phyloP scores from a whole-genome alignment of 2,329 filamentous ascomycete genomes.

The Conoideocrella luteorostrata region DNA sequence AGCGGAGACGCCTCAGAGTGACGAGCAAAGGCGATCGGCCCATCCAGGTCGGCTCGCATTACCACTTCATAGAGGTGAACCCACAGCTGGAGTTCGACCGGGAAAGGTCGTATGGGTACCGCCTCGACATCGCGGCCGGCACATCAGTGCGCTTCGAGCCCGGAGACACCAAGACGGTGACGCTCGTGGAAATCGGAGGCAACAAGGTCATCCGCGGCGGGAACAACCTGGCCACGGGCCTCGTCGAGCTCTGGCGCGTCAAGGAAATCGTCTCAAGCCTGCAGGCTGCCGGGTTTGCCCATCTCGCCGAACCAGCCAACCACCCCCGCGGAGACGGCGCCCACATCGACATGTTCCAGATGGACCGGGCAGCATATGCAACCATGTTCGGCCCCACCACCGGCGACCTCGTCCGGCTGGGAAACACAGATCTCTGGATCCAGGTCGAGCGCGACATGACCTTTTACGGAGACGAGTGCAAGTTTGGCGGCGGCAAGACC shows the following conservation, averaged over 20 bases:
- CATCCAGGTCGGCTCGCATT: conserved; percentile 90
- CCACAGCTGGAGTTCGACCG: conserved; percentile 86
- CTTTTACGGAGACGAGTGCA: conserved; percentile 84
- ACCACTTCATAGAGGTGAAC: conserved; percentile 95
- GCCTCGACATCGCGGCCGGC: conserved; percentile 83
- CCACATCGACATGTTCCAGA: conserved; percentile 55
- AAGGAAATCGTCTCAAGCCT: conserved; percentile 63
- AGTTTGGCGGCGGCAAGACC: conserved; percentile 92
- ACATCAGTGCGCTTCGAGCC: conserved; percentile 93
- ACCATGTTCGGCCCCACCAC: conserved; percentile 91
- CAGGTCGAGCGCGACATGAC: conserved; percentile 83
- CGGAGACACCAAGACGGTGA: conserved; percentile 85
- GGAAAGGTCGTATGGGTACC: conserved; percentile 70
- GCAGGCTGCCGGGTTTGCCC: conserved; percentile 69
- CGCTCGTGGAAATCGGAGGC: conserved; percentile 81
- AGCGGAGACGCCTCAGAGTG: conserved; percentile 67
- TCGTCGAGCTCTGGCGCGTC: conserved; percentile 56
- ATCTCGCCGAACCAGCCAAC: conserved; percentile 53
- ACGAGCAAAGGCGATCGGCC: conserved; percentile 84
- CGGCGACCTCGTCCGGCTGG: conserved; percentile 77
- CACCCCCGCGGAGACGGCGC: conserved; percentile 44
- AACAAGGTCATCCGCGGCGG: conserved; percentile 75
- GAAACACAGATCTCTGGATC: conserved; percentile 83
- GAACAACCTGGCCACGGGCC: conserved; percentile 70
- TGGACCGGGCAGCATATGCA: conserved; percentile 74